A percentile compares a stretch with the other conserved stretches of the same genome.
These are phyloP conservation scores for Pseudocohnilembus persalinus DNA, from an alignment of 169 alveolate species.

Conservation along the genomic window DNA sequence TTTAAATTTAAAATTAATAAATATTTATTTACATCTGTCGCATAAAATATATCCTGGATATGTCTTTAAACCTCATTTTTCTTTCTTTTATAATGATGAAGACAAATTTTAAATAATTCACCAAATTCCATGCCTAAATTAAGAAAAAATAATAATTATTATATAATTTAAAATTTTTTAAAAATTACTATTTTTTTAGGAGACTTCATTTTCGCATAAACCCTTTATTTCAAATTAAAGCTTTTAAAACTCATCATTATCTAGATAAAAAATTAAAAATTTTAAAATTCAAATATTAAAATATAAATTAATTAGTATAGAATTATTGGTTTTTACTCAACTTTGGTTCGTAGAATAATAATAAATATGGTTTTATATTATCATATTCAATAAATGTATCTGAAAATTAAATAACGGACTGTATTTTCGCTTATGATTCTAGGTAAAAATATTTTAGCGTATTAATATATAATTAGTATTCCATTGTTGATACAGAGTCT, in stretches of 20 bases:
- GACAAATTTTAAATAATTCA: neutral
- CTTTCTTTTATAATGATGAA: neutral
- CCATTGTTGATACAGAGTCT: neutral
- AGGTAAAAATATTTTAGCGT: neutral
- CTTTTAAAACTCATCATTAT: neutral
- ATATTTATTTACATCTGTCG: slow-evolving; percentile 11
- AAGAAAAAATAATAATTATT: no score
- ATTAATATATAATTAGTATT: no score
- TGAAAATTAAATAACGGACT: neutral
- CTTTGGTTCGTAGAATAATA: no score
- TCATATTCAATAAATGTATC: neutral
- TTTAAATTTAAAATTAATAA: neutral
- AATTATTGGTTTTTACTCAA: no score
- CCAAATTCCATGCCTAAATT: neutral
- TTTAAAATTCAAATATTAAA: no score
- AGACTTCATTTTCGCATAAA: neutral
- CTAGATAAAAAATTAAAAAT: neutral
- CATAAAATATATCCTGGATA: slow-evolving; percentile 17
- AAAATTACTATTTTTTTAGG: no score
- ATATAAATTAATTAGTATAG: no score
- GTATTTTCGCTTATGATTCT: neutral
- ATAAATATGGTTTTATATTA: neutral
- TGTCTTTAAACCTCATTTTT: neutral
- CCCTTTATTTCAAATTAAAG: neutral
- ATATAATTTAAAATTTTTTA: no score